Conservation (phyloP, 176 grass and related monocot species). For the Hyparrhenia diplandra region DNA sequence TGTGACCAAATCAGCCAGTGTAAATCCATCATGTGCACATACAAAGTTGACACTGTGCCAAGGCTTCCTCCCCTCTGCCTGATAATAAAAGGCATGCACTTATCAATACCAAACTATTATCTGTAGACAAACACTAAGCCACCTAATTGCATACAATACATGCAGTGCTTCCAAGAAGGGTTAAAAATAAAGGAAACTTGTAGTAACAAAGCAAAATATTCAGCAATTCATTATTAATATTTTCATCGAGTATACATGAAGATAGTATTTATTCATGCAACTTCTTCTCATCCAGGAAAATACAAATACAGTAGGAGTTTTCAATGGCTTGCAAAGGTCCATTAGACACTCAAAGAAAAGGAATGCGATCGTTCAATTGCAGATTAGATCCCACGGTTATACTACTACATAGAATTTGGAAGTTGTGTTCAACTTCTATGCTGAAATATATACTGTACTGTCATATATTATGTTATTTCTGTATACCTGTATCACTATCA, state of each 20-base stretch:
- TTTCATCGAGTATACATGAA: not conserved
- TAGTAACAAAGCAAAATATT: not conserved
- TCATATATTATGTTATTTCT: not conserved
- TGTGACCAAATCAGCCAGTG: constrained; percentile 88
- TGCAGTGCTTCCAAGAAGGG: not conserved
- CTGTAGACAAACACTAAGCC: not conserved
- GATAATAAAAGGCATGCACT: constrained; percentile 17
- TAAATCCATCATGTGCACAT: constrained; percentile 98
- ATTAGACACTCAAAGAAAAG: not conserved
- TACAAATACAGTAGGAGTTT: not conserved
- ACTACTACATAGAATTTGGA: not conserved
- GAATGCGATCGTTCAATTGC: not conserved
- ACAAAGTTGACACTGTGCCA: constrained; percentile 97
- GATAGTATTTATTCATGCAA: not conserved
- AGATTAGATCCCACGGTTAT: not conserved
- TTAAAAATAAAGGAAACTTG: not conserved
- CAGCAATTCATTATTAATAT: not conserved
- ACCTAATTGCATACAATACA: not conserved
- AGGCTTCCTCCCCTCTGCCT: constrained; percentile 88
- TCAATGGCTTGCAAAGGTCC: not conserved
- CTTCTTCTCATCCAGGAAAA: not conserved
- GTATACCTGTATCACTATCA: not conserved
- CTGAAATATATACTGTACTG: not conserved
- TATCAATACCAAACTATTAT: not conserved
- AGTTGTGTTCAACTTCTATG: not conserved